phyloP scores from a whole-genome alignment of 2,329 filamentous ascomycete genomes.

The Huntiella moniliformis region DNA sequence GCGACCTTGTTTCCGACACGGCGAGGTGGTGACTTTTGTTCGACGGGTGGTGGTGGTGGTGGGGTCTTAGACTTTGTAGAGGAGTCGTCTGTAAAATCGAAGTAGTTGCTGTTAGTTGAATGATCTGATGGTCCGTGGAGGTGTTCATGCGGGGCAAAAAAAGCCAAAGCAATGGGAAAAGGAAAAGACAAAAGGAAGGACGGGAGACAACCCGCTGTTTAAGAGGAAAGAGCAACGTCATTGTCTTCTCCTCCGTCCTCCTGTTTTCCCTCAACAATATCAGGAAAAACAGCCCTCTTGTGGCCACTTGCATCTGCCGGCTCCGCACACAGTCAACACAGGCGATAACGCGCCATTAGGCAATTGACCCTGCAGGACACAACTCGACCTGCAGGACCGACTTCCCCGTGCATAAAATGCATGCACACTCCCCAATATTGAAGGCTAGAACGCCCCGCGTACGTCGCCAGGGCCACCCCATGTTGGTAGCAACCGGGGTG shows the following conservation, averaged over 20 bases:
- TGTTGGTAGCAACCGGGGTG: too few relatives aligned
- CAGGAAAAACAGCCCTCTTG: constrained; percentile 4
- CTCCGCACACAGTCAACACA: not conserved
- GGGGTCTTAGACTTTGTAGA: constrained; percentile 5
- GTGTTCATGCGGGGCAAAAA: not conserved
- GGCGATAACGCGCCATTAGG: not conserved
- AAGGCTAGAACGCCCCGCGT: constrained; percentile 2
- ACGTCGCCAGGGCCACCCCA: too few relatives aligned
- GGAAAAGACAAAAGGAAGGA: not conserved
- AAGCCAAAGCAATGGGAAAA: not conserved
- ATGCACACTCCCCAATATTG: constrained; percentile 4
- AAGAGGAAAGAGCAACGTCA: not conserved
- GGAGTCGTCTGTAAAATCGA: constrained; percentile 2
- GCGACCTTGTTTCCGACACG: constrained; percentile 28
- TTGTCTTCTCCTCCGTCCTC: too few relatives aligned
- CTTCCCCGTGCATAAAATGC: not conserved
- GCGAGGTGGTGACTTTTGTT: constrained; percentile 2
- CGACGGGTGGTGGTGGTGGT: not conserved
- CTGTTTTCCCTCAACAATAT: too few relatives aligned
- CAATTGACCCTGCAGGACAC: not conserved
- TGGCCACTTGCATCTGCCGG: not conserved
- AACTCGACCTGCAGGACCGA: not conserved
- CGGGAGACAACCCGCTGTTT: not conserved
- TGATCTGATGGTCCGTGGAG: not conserved
- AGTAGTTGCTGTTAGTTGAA: not conserved